These are phyloP conservation scores for Solanum bulbocastanum DNA, from an alignment of 257 asterid species.

Conservation along the genomic window DNA sequence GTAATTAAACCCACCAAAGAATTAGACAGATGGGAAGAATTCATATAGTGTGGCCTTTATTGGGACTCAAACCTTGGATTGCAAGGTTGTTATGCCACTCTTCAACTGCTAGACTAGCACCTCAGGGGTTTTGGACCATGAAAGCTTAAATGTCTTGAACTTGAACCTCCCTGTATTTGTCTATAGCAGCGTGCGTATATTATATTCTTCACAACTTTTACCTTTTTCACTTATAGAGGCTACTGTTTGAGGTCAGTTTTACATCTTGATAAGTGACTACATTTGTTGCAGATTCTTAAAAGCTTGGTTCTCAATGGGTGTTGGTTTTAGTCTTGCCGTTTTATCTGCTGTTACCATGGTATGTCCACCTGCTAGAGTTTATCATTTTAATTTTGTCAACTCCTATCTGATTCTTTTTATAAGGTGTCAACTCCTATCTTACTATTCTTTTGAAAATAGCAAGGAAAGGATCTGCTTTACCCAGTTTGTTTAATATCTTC, in stretches of 20 bases:
- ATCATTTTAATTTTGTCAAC: neutral
- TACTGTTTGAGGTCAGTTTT: neutral
- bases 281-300: conserved; percentile 36
- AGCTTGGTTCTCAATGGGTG: conserved; percentile 72
- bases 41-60: neutral
- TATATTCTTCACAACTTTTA: neutral
- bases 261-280: neutral
- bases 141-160: neutral
- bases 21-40: neutral
- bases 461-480: neutral
- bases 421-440: neutral
- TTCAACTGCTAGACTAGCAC: neutral
- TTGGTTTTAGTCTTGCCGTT: conserved; percentile 62
- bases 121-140: neutral
- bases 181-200: neutral
- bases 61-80: neutral
- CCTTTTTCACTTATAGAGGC: neutral
- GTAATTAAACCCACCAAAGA: neutral
- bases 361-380: neutral
- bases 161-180: neutral
- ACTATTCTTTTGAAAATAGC: neutral
- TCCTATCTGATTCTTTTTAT: neutral
- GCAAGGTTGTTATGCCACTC: neutral
- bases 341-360: conserved; percentile 53
- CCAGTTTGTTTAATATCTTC: neutral